A percentile compares a stretch with the other conserved stretches of the same genome.
Conservation (phyloP, 306 rosid genomes). For the Rubus parviflorus region DNA sequence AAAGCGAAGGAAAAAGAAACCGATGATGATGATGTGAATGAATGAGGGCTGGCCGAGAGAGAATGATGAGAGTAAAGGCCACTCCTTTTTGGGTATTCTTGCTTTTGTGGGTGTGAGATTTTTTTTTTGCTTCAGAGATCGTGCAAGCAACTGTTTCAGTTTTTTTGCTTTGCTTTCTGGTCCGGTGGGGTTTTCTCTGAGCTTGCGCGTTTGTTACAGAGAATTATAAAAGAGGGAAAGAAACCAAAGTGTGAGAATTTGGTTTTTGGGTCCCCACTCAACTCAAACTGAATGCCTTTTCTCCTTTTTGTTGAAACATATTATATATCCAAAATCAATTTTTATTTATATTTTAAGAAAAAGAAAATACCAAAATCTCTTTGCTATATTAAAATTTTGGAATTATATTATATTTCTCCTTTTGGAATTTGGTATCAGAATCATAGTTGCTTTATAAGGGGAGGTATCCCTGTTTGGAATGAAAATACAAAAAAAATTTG, state of each 20-base stretch:
- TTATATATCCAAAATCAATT: not conserved
- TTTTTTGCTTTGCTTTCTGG: conserved; percentile 14
- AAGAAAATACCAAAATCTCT: not conserved
- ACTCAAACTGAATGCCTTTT: not conserved
- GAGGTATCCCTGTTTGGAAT: not conserved
- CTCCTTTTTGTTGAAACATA: not conserved
- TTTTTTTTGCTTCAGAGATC: conserved; percentile 41
- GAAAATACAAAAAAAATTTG: not conserved
- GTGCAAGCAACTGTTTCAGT: conserved; percentile 56
- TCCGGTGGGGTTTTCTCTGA: conserved; percentile 35
- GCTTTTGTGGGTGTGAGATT: conserved; percentile 13
- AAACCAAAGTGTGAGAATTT: conserved; percentile 3
- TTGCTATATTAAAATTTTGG: not conserved
- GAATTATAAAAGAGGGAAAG: not conserved
- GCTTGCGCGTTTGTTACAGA: conserved; percentile 44
- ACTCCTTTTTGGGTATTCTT: not conserved
- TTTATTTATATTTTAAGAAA: not conserved
- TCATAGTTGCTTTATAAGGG: not conserved
- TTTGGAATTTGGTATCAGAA: not conserved
- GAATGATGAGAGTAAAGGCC: conserved; percentile 1
- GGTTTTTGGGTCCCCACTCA: conserved; percentile 18
- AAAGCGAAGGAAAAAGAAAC: conserved; percentile 41
- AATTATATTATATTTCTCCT: not conserved
- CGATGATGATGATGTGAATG: conserved; percentile 2
- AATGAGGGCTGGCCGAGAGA: conserved; percentile 18